Evolutionary conservation across 2,329 filamentous ascomycete genomes (phyloP), one percentile per base, ranked within the genome.

Genomic region (Lasiodiplodia theobromae): DNA sequence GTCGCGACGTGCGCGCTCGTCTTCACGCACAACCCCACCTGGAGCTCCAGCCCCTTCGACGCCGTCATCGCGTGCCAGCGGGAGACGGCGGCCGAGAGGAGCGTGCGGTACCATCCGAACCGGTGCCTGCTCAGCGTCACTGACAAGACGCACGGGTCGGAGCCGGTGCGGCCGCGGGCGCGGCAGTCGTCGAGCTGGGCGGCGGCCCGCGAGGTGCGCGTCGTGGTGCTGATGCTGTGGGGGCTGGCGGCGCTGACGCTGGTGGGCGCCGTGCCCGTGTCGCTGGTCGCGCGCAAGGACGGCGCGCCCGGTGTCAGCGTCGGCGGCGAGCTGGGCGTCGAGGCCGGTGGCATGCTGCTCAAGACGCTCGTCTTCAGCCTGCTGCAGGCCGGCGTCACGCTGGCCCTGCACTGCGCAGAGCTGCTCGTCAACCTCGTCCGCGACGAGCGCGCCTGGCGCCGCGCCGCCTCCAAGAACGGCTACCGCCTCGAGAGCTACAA

Each of bases 41-140:
- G 51, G 51, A 53, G 51, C 51, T 53, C 51, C 21, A 53, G 51
- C 25, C 51, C 51, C 21, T 28, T 53, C 25, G 51, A 53, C 25
- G 25, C 51, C 21, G 51, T 53, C 21, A 18, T 53, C 21, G 51
- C 51, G 51, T 53, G 51, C 16, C 23, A 28, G 21, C 21, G 21
- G 2, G 14, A 25, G 7, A n/a, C 44, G 18, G 38, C 38, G 11
- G 44, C 40, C 5, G 40, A 47, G 21, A 21, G 12, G 23, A 25
- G 14, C 12, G 21, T 51, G 47, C 18, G 21, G 10, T 51, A 28
- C 51, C 21, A 16, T 11, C 51, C 51, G 12, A 18, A 18, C 21
- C 51, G 51, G 23, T 53, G 51, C 23, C 21, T 53, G 23, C 51
- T 53, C 11, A 23, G 25, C 51, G 51, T 53, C 2, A 12, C 18